These are phyloP conservation scores for Cladorrhinum sp. DNA, from an alignment of 2,329 filamentous ascomycete species.

Conservation along the genomic window DNA sequence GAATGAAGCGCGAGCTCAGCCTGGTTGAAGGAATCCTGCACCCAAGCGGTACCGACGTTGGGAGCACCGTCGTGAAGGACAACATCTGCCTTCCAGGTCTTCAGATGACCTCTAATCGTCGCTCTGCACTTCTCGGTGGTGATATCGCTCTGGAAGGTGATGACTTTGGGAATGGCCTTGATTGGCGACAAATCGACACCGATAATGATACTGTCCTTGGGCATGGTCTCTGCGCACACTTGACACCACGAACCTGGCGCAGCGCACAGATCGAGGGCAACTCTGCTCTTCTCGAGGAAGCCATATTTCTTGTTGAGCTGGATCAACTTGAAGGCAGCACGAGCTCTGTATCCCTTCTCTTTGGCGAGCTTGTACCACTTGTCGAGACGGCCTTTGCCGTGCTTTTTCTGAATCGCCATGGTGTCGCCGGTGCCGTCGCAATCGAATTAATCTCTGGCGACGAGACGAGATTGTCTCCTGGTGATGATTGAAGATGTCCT, in stretches of 20 bases:
- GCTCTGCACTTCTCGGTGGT: slow-evolving; percentile 94
- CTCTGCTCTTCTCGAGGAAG: slow-evolving; percentile 94
- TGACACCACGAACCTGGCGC: slow-evolving; percentile 98
- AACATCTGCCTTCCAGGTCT: slow-evolving; percentile 93
- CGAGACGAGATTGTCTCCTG: background rate
- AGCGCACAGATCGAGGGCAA: slow-evolving; percentile 94
- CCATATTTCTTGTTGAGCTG: slow-evolving; percentile 99
- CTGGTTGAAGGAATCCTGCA: slow-evolving; percentile 97
- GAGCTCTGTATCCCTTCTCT: slow-evolving; percentile 93
- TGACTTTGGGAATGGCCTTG: slow-evolving; percentile 90
- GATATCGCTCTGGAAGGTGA: slow-evolving; percentile 96
- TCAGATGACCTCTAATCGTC: slow-evolving; percentile 83
- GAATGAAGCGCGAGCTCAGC: slow-evolving; percentile 88
- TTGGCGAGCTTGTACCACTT: slow-evolving; percentile 99
- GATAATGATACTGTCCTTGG: slow-evolving; percentile 81
- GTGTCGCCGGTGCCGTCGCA: slow-evolving; percentile 9
- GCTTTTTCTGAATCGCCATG: slow-evolving; percentile 99
- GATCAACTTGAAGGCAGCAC: slow-evolving; percentile 96
- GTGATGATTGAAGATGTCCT: background rate
- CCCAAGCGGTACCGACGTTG: slow-evolving; percentile 97
- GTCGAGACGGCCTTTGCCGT: slow-evolving; percentile 96
- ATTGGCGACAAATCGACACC: slow-evolving; percentile 94
- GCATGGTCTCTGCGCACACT: slow-evolving; percentile 94
- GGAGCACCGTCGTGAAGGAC: slow-evolving; percentile 96
- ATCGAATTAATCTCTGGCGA: slow-evolving; percentile 5